phyloP scores from a whole-genome alignment of 306 rosid species.

The Purshia tridentata region DNA sequence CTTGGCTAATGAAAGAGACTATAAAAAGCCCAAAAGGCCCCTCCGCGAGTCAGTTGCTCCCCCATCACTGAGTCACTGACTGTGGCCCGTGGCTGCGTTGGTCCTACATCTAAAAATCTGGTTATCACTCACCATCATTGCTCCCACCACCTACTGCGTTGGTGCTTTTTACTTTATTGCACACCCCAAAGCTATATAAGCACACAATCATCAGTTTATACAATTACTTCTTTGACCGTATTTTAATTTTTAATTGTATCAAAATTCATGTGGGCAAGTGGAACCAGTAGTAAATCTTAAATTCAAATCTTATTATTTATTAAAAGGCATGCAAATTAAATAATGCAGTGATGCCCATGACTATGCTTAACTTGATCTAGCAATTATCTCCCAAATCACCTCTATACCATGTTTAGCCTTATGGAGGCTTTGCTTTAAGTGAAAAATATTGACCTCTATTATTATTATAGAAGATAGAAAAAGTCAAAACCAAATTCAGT shows the following conservation, averaged over 20 bases:
- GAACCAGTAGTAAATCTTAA: no score
- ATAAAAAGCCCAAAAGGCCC: neutral
- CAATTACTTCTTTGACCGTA: no score
- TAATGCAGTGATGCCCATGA: neutral
- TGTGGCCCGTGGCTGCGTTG: neutral
- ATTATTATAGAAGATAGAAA: no score
- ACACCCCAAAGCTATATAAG: no score
- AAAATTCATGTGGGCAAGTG: no score
- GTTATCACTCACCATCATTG: neutral
- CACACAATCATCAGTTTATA: no score
- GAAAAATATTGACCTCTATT: neutral
- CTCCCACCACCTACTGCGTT: neutral
- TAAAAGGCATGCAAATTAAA: neutral
- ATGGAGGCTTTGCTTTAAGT: neutral
- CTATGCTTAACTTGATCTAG: neutral
- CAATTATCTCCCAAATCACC: neutral
- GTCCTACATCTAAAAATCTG: slow-evolving; percentile 3
- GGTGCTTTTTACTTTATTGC: no score
- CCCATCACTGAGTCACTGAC: neutral
- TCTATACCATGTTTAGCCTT: neutral
- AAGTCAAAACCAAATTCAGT: neutral
- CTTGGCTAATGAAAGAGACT: no score
- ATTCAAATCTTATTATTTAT: no score
- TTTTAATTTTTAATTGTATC: no score
- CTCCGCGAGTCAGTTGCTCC: neutral